Conservation (phyloP, 306 rosid genomes). For the Purshia tridentata region DNA sequence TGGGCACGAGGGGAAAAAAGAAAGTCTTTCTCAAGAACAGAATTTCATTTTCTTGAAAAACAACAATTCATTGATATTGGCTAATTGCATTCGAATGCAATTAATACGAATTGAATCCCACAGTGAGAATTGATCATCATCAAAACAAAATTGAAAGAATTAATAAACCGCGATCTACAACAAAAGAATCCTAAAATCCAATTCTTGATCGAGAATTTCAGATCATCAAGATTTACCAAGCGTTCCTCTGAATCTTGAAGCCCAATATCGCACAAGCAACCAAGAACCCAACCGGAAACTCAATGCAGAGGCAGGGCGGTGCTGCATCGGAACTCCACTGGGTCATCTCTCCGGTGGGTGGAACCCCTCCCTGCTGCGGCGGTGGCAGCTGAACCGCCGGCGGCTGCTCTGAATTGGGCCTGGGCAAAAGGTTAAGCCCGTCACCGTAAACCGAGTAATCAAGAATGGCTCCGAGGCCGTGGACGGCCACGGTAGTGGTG, state of each 20-base stretch:
- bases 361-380: not conserved
- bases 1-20: no score
- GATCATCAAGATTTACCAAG: conserved; percentile 14
- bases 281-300: conserved; percentile 32
- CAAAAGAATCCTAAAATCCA: not conserved
- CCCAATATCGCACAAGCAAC: conserved; percentile 26
- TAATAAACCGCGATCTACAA: not conserved
- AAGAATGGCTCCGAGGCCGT: conserved; percentile 43
- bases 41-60: no score
- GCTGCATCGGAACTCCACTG: conserved; percentile 26
- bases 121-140: not conserved
- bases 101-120: no score
- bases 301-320: conserved; percentile 25
- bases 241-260: conserved; percentile 26
- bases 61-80: no score
- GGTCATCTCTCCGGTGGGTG: not conserved
- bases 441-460: conserved; percentile 48
- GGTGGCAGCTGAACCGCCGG: not conserved
- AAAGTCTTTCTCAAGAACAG: no score
- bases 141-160: not conserved
- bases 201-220: conserved; percentile 3
- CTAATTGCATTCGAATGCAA: no score
- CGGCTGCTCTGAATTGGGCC: conserved; percentile 4
- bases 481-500: conserved; percentile 48
- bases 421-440: conserved; percentile 6